Conservation (phyloP, 2,329 filamentous ascomycete species). For the Xylaria sp. region DNA sequence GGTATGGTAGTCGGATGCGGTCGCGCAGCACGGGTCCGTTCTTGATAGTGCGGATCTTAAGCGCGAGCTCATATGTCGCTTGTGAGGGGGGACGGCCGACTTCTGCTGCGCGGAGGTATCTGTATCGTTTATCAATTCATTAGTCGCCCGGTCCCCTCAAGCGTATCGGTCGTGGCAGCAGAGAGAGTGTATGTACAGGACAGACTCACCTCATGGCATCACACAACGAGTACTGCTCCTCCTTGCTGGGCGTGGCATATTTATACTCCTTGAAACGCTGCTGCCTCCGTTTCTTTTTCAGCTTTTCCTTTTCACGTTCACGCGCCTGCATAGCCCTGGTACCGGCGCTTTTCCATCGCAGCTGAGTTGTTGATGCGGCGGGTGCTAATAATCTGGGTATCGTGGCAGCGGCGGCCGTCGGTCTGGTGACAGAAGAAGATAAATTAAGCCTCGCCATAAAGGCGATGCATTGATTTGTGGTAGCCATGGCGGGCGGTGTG, state of each 20-base stretch:
- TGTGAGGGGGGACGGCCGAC: conserved; percentile 79
- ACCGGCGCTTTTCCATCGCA: conserved; percentile 54
- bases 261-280: conserved; percentile 75
- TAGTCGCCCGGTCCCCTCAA: conserved; percentile 26
- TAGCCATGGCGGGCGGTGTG: conserved; percentile 55
- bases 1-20: conserved; percentile 86
- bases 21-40: conserved; percentile 89
- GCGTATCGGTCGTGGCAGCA: conserved; percentile 8
- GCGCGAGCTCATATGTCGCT: conserved; percentile 87
- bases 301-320: conserved; percentile 61
- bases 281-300: conserved; percentile 68
- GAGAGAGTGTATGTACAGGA: not conserved
- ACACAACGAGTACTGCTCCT: conserved; percentile 81
- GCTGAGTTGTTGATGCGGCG: conserved; percentile 52
- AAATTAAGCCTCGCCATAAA: conserved; percentile 63
- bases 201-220: conserved; percentile 86
- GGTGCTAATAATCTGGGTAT: conserved; percentile 64
- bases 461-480: conserved; percentile 64
- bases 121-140: conserved; percentile 50
- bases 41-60: conserved; percentile 84
- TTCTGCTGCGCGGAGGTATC: conserved; percentile 91
- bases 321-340: conserved; percentile 49
- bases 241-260: conserved; percentile 68
- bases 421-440: conserved; percentile 53
- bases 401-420: conserved; percentile 51